phyloP scores from a whole-genome alignment of 1,284 basidiomycete species.

The Sporisorium scitamineum region DNA sequence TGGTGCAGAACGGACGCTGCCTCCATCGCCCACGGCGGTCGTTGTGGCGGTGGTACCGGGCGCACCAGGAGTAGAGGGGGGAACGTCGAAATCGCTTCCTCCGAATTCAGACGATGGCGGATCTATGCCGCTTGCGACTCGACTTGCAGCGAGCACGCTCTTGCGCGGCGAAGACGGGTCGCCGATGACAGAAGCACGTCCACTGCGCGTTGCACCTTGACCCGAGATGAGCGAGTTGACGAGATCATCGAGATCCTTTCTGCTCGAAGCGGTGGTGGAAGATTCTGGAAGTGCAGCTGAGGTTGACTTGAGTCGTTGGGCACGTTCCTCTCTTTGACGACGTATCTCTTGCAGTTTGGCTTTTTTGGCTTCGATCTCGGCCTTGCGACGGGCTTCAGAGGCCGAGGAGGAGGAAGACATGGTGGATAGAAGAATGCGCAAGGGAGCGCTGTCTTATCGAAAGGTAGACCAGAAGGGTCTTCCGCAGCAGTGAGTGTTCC shows the following conservation, averaged over 20 bases:
- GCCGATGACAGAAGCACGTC: constrained; percentile 17
- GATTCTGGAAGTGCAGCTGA: constrained; percentile 17
- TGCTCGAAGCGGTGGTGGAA: constrained; percentile 20
- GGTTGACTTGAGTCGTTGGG: constrained; percentile 38
- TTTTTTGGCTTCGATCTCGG: constrained; percentile 91
- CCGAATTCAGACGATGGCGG: constrained; percentile 46
- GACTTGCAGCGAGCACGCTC: constrained; percentile 11
- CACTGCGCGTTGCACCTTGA: constrained; percentile 14
- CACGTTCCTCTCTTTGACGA: constrained; percentile 78
- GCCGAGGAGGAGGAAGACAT: constrained; percentile 36
- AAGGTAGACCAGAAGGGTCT: too few relatives aligned
- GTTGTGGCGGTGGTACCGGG: constrained; percentile 5
- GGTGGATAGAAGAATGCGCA: not conserved
- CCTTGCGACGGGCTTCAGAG: constrained; percentile 72
- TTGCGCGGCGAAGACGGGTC: constrained; percentile 34
- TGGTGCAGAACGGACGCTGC: constrained; percentile 56
- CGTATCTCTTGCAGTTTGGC: constrained; percentile 86
- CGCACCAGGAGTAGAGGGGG: constrained; percentile 29
- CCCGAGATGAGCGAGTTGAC: constrained; percentile 58
- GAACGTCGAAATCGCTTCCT: constrained; percentile 37
- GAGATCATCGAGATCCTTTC: constrained; percentile 63
- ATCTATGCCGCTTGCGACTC: constrained; percentile 16
- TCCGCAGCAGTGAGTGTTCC: too few relatives aligned
- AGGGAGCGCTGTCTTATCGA: too few relatives aligned
- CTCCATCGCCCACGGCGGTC: constrained; percentile 7